Base-by-base conservation (phyloP, 1,284 basidiomycete species). In the Puccinia brachypodii region DNA sequence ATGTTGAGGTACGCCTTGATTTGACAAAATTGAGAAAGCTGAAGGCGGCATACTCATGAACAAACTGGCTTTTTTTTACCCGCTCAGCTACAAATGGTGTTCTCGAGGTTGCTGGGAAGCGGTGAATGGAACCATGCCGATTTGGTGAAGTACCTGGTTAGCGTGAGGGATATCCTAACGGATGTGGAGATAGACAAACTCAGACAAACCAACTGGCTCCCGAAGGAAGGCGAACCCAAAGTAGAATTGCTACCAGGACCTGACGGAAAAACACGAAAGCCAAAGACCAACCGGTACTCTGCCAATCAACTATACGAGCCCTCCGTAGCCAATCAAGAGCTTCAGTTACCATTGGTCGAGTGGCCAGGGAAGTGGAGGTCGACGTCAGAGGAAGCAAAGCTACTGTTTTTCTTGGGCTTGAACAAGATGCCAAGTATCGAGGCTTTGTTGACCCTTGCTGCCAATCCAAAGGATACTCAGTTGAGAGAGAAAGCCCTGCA, bases 361-460 rank as follows among this genome's bases (percentile, higher is more conserved):
- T 99, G 96, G 96, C 92, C 93, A 0, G 87, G 87, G 8, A 94
- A 92, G 85, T 97, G 95, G 95, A 89, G 90, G 77, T 87, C 89
- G 2, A 90, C 89, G 28, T 94, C 93, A 0, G 93, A 94, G 38
- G 95, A 97, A 91, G 96, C 95, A 0, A 94, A 92, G 85, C 91
- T 98, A 84, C 87, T 98, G 33, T 93, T 91, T 86, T 88, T 90
- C 7, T 88, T 99, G 19, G 96, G 96, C 2, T 88, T 99, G 25
- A 89, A 89, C 64, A 90, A 91, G 4, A 89, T 89, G 83, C 95
- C 96, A 0, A 90, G 92, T 0, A 86, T 96, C 44, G 88, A 90
- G 9, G 89, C 89, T 0, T 86, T 96, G 8, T 88, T 96, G 19
- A 87, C 88, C 7, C 88, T 95, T 11, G 94, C 93, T 56, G 89